These are phyloP conservation scores for Xylaria sp. DNA, from an alignment of 2,329 filamentous ascomycete genomes.

Conservation along the genomic window DNA sequence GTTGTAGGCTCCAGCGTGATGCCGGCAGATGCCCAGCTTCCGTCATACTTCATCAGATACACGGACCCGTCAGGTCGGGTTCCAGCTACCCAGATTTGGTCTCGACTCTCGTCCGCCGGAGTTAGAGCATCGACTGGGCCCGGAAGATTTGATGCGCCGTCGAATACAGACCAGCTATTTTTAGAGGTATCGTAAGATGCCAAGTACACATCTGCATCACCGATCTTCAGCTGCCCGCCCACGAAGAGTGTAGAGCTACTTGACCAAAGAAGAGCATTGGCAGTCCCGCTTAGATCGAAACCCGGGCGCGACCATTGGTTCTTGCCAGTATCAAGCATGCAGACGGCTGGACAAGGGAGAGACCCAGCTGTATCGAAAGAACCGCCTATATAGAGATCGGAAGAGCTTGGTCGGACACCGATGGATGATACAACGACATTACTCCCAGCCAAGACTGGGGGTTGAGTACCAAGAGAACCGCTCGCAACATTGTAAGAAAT, in stretches of 20 bases:
- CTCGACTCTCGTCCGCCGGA: constrained; percentile 75
- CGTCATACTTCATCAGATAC: constrained; percentile 86
- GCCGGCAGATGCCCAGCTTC: constrained; percentile 74
- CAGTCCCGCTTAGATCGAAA: constrained; percentile 73
- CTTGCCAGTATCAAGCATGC: constrained; percentile 75
- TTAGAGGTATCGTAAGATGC: constrained; percentile 76
- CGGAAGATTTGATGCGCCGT: constrained; percentile 73
- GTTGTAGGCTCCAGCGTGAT: constrained; percentile 72
- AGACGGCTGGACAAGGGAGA: constrained; percentile 83
- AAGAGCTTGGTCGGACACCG: constrained; percentile 72
- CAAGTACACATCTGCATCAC: constrained; percentile 72
- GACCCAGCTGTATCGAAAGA: constrained; percentile 85
- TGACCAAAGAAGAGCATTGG: constrained; percentile 80
- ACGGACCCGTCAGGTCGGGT: constrained; percentile 68
- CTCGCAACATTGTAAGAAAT: constrained; percentile 80
- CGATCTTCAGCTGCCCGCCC: constrained; percentile 78
- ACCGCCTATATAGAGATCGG: constrained; percentile 86
- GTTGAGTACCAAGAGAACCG: constrained; percentile 74
- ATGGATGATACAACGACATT: constrained; percentile 81
- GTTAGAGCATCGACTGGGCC: constrained; percentile 83
- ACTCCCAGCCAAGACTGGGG: constrained; percentile 76
- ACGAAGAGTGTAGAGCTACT: constrained; percentile 76
- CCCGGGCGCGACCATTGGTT: constrained; percentile 85
- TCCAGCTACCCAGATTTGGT: constrained; percentile 85
- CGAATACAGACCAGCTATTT: constrained; percentile 72